Base-by-base conservation (phyloP, 2,329 filamentous ascomycete species). In the Ascochyta clinopodiicola region DNA sequence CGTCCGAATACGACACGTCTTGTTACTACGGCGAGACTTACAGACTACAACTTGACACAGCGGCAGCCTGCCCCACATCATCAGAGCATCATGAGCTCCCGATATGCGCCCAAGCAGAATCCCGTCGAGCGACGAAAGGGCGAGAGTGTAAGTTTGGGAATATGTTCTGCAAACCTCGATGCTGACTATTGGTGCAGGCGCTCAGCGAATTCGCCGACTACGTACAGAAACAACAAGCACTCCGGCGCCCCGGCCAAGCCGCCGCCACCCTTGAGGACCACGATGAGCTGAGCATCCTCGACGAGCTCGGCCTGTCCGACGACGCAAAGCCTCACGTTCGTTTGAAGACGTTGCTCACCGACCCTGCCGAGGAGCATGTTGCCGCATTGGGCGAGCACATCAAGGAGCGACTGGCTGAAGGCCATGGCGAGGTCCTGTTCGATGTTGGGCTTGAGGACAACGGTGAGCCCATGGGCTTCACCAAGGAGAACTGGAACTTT, bases 201-300 rank as follows among this genome's bases (percentile, higher is more conserved):
- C 84, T 99, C 51, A 95, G 90, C 80, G 95, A 98, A 68, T 99
- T 99, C 74, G 92, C 93, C 75, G 95, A 99, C 70, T 98, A 97
- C 70, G 95, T 97, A 63, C 92, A 98, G 76, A 90, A 92, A 74
- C 93, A 98, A 75, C 95, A 98, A 76, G 87, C 88, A 13, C 78
- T 88, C 44, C 88, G 90, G 42, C 77, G 77, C 37, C 74, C 79
- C 15, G 69, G 74, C 51, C 66, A 74, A 27, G 72, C 44, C 47
- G 64, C 53, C 59, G 72, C 74, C 36, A 71, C 67, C 29, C 68
- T 71, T 48, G 85, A 90, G 67, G 88, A 95, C 62, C 90, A 93
- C 71, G 92, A 93, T 48, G 94, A 98, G 74, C 87, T 98, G 48
- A 91, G 96, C 72, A 91, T 94, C 57, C 86, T 98, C 48, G 91